Evolutionary conservation across 2,329 filamentous ascomycete species (phyloP).

Genomic region (Phyllosticta ampelicida): DNA sequence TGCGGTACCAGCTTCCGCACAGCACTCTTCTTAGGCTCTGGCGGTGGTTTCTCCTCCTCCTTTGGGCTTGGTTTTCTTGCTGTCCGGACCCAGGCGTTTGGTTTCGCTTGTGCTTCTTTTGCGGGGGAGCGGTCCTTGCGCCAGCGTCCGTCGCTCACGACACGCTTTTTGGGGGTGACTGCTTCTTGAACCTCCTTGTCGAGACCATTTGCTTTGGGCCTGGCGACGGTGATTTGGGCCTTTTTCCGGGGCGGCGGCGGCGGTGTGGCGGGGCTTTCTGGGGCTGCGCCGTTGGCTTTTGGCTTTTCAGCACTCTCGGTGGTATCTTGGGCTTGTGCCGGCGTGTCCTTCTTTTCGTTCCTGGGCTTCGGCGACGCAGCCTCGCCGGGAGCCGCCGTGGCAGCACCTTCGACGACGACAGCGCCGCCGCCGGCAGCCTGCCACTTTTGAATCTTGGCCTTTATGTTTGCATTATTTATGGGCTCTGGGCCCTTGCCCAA

Average conservation of each 20-base stretch:
- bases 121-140: slow-evolving; percentile 40
- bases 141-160: slow-evolving; percentile 91
- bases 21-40: slow-evolving; percentile 7
- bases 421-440: slow-evolving; percentile 66
- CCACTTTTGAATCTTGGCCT: slow-evolving; percentile 73
- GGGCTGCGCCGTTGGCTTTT: slow-evolving; percentile 11
- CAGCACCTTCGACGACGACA: slow-evolving; percentile 4
- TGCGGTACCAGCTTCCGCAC: slow-evolving; percentile 2
- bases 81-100: slow-evolving; percentile 30
- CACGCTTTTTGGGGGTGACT: slow-evolving; percentile 74
- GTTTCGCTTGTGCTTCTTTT: slow-evolving; percentile 22
- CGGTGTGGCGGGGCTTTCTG: slow-evolving; percentile 12
- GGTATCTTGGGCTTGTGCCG: background rate
- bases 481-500: slow-evolving; percentile 32
- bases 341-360: background rate
- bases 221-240: slow-evolving; percentile 15
- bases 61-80: slow-evolving; percentile 13
- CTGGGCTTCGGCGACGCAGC: background rate
- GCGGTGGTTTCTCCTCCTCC: slow-evolving; percentile 2
- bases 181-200: slow-evolving; percentile 37
- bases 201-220: slow-evolving; percentile 27
- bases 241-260: slow-evolving; percentile 12
- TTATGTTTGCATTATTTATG: slow-evolving; percentile 42
- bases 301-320: background rate
- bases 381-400: background rate